phyloP scores from a whole-genome alignment of 176 grass and related monocot species.

The Dendrocalamus sinicus region DNA sequence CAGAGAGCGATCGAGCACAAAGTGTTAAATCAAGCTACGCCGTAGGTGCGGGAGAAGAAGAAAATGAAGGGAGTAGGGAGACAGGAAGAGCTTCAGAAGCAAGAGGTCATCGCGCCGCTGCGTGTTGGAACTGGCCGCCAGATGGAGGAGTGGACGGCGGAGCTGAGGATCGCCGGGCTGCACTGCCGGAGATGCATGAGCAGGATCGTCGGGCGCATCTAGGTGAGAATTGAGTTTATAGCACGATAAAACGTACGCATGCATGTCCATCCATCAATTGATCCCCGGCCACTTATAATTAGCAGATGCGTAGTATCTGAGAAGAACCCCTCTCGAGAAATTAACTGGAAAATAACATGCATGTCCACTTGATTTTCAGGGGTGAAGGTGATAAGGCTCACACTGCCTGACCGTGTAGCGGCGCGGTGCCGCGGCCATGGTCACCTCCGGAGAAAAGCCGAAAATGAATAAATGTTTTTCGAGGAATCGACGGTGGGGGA shows the following conservation, averaged over 20 bases:
- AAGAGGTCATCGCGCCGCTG: not conserved
- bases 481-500: no score
- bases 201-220: not conserved
- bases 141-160: not conserved
- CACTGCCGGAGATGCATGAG: not conserved
- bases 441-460: not conserved
- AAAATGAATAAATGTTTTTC: not conserved
- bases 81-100: not conserved
- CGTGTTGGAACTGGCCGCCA: not conserved
- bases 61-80: not conserved
- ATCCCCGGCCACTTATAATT: not conserved
- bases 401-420: no score
- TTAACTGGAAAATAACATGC: not conserved
- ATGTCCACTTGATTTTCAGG: not conserved
- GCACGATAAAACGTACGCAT: no score
- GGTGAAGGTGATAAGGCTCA: not conserved
- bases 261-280: not conserved
- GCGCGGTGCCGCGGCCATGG: not conserved
- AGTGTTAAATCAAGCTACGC: not conserved
- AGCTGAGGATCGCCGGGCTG: not conserved
- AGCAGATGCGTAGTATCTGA: not conserved
- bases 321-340: no score
- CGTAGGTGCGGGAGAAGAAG: not conserved
- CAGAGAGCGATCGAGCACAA: not conserved
- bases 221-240: not conserved